phyloP scores from a whole-genome alignment of 441 rosid species.

The Populus trichocarpa region DNA sequence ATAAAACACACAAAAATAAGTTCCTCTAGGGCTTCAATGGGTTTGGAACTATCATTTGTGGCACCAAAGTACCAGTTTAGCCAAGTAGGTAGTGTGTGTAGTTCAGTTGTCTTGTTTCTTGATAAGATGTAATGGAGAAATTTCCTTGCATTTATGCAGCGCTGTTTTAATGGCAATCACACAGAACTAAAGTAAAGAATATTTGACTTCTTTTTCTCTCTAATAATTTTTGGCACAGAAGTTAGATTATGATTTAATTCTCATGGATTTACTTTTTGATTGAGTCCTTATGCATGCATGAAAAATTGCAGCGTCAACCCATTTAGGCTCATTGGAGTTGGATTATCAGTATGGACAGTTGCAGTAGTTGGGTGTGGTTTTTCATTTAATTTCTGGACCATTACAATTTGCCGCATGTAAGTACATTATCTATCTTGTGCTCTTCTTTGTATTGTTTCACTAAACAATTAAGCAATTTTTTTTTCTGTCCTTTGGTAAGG shows the following conservation, averaged over 20 bases:
- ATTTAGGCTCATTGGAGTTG: constrained; percentile 93
- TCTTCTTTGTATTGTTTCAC: not conserved
- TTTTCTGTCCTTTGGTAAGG: not conserved
- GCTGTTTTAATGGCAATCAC: not conserved
- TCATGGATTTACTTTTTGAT: not conserved
- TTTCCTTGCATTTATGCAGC: not conserved
- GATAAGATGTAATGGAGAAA: not conserved
- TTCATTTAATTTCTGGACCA: constrained; percentile 87
- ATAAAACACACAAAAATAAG: not conserved
- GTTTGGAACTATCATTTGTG: not conserved
- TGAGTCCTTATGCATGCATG: constrained; percentile 14
- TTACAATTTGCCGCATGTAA: constrained; percentile 86
- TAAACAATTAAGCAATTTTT: not conserved
- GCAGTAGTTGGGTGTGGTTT: constrained; percentile 79
- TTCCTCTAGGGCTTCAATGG: not conserved
- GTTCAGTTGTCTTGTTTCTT: not conserved
- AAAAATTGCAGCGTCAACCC: constrained; percentile 71
- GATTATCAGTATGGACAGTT: constrained; percentile 84
- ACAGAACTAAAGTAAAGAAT: not conserved
- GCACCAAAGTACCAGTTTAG: not conserved
- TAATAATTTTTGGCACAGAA: constrained; percentile 2
- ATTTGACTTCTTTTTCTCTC: not conserved
- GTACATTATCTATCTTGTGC: constrained; percentile 17
- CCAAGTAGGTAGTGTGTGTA: not conserved
- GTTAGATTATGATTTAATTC: constrained; percentile 4